phyloP scores from a whole-genome alignment of 2,329 filamentous ascomycete species.

The Xylaria hypoxylon region DNA sequence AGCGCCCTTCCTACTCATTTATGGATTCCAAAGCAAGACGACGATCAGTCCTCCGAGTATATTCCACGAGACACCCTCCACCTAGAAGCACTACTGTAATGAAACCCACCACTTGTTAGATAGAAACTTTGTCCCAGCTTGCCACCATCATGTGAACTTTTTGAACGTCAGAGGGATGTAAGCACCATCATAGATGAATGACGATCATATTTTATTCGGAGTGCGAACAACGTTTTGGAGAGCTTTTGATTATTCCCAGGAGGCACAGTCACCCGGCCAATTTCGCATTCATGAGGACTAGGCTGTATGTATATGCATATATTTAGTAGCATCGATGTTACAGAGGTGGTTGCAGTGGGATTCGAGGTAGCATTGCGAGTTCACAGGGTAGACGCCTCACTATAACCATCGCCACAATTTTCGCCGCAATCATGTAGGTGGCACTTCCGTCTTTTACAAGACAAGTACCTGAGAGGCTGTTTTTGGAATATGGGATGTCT shows the following conservation, averaged over 20 bases:
- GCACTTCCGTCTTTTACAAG: neutral
- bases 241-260: neutral
- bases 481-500: too few relatives aligned
- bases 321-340: constrained; percentile 26
- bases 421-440: constrained; percentile 7
- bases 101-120: neutral
- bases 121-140: neutral
- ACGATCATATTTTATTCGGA: constrained; percentile 31
- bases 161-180: neutral
- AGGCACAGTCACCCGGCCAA: constrained; percentile 1
- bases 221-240: constrained; percentile 16
- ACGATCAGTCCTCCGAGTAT: neutral
- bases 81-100: neutral
- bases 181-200: neutral
- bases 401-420: constrained; percentile 17
- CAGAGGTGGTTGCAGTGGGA: constrained; percentile 16
- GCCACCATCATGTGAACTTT: neutral
- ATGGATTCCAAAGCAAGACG: neutral
- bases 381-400: constrained; percentile 21
- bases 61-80: neutral
- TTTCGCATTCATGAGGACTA: neutral
- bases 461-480: too few relatives aligned
- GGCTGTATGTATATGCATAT: constrained; percentile 26
- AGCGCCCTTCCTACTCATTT: neutral
- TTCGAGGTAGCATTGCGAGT: constrained; percentile 18